phyloP scores from a whole-genome alignment of 1,284 basidiomycete genomes.

The Papiliotrema terrestris region DNA sequence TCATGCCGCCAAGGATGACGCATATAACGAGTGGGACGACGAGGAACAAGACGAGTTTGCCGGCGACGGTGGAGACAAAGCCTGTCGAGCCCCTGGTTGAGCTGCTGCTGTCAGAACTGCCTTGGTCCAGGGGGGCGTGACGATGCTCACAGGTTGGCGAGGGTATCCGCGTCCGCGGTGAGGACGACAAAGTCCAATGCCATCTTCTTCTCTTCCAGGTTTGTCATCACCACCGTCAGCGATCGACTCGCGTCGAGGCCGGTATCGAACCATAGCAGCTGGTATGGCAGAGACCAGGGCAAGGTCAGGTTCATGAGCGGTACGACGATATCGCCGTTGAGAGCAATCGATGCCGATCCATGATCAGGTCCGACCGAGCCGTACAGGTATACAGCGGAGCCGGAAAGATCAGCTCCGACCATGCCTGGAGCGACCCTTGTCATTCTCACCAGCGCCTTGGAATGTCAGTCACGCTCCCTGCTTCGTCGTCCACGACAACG shows the following conservation, averaged over 20 bases:
- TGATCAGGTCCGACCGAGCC: constrained; percentile 32
- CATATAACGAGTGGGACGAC: constrained; percentile 15
- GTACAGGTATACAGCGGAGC: constrained; percentile 32
- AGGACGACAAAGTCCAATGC: constrained; percentile 31
- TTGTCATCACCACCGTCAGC: constrained; percentile 28
- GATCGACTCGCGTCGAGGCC: constrained; percentile 13
- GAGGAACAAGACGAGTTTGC: constrained; percentile 23
- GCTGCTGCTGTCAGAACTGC: background rate
- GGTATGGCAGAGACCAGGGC: constrained; percentile 26
- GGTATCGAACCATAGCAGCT: constrained; percentile 33
- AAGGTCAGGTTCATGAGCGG: constrained; percentile 26
- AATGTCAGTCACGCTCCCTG: constrained; percentile 19
- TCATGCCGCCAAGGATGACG: constrained; percentile 2
- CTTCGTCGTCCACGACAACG: constrained; percentile 14
- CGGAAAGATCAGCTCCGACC: constrained; percentile 5
- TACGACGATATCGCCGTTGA: constrained; percentile 23
- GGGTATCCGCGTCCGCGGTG: constrained; percentile 14
- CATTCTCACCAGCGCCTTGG: constrained; percentile 20
- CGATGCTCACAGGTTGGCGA: constrained; percentile 24
- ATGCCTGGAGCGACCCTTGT: background rate
- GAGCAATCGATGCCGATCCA: constrained; percentile 22
- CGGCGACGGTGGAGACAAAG: constrained; percentile 18
- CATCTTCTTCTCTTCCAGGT: constrained; percentile 24
- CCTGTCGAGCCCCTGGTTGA: background rate
- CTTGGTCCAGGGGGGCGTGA: too few species aligned